These are phyloP conservation scores for Boeremia lycopersici DNA, from an alignment of 2,329 filamentous ascomycete species.

Conservation along the genomic window DNA sequence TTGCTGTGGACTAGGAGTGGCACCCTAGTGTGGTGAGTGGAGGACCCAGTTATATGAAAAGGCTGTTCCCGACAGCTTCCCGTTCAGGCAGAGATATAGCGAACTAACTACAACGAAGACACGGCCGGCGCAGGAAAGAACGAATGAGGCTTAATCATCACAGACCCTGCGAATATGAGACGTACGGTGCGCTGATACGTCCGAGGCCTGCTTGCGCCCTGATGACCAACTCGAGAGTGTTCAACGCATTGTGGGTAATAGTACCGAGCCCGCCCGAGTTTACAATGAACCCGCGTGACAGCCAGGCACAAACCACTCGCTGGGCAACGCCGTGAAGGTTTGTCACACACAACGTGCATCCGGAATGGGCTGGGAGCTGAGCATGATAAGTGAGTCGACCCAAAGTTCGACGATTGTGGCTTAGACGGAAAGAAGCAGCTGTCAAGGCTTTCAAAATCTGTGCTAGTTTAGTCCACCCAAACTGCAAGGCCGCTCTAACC, in stretches of 20 bases:
- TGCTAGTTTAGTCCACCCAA: slow-evolving; percentile 6
- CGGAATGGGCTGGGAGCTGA: background rate
- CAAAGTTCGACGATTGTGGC: slow-evolving; percentile 1
- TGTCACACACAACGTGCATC: background rate
- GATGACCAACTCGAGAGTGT: background rate
- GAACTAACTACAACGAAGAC: background rate
- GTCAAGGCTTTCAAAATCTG: slow-evolving; percentile 8
- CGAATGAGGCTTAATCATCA: background rate
- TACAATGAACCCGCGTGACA: background rate
- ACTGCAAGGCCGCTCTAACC: background rate
- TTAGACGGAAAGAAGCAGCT: background rate
- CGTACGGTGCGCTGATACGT: background rate
- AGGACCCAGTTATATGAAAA: background rate
- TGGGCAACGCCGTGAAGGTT: background rate
- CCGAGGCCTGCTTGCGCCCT: background rate
- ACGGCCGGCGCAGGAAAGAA: background rate
- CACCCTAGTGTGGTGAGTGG: background rate
- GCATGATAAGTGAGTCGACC: background rate
- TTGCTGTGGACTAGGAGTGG: background rate
- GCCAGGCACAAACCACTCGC: background rate
- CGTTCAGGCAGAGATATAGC: background rate
- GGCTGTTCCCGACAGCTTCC: background rate
- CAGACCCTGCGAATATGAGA: background rate
- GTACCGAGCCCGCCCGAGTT: background rate
- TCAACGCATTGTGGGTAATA: background rate